Percentiles rank a stretch among this genome's conserved stretches.
Evolutionary conservation across 1,139 yeast genomes (phyloP).

Genomic region (Pneumocystis wakefieldiae): DNA sequence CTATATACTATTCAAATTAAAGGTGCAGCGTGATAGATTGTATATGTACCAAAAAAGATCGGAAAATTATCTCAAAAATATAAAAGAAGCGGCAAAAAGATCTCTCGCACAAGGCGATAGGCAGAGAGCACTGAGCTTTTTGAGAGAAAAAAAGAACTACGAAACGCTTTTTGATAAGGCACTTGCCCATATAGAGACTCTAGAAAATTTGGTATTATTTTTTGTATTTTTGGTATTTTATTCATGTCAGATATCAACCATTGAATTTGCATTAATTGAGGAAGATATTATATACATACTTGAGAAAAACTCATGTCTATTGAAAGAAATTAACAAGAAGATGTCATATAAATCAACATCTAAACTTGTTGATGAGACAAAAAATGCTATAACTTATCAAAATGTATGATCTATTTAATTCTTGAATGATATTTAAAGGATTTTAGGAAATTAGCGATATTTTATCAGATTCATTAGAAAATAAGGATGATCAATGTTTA

Average conservation of each 20-base stretch:
- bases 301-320: constrained; percentile 60
- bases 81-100: constrained; percentile 42
- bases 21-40: constrained; percentile 73
- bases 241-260: constrained; percentile 26
- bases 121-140: constrained; percentile 50
- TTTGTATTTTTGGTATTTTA: not conserved
- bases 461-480: constrained; percentile 29
- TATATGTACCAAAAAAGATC: constrained; percentile 58
- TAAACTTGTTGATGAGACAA: constrained; percentile 65
- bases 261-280: constrained; percentile 81
- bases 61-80: constrained; percentile 40
- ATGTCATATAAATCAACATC: constrained; percentile 71
- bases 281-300: constrained; percentile 70
- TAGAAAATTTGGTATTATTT: constrained; percentile 39
- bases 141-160: constrained; percentile 71
- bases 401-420: constrained; percentile 27
- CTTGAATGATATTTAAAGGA: constrained; percentile 22
- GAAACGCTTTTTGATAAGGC: constrained; percentile 52
- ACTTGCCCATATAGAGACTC: constrained; percentile 58
- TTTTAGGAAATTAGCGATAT: constrained; percentile 30
- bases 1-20: constrained; percentile 68
- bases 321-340: constrained; percentile 60
- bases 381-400: constrained; percentile 67
- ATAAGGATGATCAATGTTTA: constrained; percentile 53
- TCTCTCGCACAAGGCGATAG: constrained; percentile 42